phyloP scores from a whole-genome alignment of 768 basidiomycete species.

The Asterophora parasitica region DNA sequence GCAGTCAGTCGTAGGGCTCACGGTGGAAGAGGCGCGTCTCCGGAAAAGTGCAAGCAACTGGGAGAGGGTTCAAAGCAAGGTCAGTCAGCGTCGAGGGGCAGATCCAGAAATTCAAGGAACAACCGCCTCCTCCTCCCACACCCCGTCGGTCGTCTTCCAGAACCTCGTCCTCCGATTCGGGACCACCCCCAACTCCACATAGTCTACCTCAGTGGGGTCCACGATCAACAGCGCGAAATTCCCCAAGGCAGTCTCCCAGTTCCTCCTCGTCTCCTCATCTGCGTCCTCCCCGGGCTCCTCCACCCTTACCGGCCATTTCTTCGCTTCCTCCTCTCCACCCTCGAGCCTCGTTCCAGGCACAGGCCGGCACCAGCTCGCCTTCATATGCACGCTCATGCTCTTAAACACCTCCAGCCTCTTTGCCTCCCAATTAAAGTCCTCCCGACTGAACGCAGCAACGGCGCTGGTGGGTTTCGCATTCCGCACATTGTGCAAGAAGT shows the following conservation, averaged over 20 bases:
- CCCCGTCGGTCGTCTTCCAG: slow-evolving; percentile 34
- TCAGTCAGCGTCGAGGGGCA: background rate
- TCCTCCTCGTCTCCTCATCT: slow-evolving; percentile 38
- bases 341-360: slow-evolving; percentile 52
- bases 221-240: slow-evolving; percentile 73
- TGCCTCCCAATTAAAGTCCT: slow-evolving; percentile 60
- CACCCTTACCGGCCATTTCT: slow-evolving; percentile 55
- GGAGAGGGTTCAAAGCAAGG: background rate
- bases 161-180: slow-evolving; percentile 61
- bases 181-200: slow-evolving; percentile 50
- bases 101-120: slow-evolving; percentile 45
- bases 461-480: slow-evolving; percentile 12
- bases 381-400: slow-evolving; percentile 54
- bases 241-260: slow-evolving; percentile 48
- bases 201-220: slow-evolving; percentile 69
- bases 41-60: no score
- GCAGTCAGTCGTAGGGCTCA: no score
- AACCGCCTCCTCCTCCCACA: slow-evolving; percentile 57
- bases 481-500: slow-evolving; percentile 25
- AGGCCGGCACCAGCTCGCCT: slow-evolving; percentile 69
- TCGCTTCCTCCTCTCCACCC: slow-evolving; percentile 52
- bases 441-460: slow-evolving; percentile 30
- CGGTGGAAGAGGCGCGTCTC: no score
- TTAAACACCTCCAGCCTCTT: slow-evolving; percentile 59
- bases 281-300: slow-evolving; percentile 40